Evolutionary conservation across 345 rosid species (phyloP).

Genomic region (Nasturtium officinale): DNA sequence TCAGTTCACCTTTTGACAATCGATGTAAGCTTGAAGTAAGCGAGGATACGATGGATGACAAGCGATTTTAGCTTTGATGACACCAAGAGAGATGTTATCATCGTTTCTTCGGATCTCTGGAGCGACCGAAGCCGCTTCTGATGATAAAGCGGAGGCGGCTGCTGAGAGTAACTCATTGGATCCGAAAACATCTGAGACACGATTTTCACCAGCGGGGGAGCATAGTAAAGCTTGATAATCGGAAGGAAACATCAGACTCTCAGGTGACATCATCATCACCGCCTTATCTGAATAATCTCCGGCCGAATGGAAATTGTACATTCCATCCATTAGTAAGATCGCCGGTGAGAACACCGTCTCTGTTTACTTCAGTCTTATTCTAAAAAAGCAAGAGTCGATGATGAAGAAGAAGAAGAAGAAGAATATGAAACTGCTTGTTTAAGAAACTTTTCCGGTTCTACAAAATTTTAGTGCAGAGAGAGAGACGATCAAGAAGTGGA

Average conservation of each 20-base stretch:
- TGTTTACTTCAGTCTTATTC: background rate
- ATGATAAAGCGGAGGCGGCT: slow-evolving; percentile 65
- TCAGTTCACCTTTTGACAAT: slow-evolving; percentile 99
- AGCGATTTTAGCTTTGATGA: slow-evolving; percentile 80
- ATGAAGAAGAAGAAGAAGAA: background rate
- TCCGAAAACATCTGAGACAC: slow-evolving; percentile 52
- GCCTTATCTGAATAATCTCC: slow-evolving; percentile 62
- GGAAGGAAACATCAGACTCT: slow-evolving; percentile 58
- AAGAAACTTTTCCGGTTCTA: background rate
- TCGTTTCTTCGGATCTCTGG: slow-evolving; percentile 52
- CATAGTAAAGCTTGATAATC: slow-evolving; percentile 58
- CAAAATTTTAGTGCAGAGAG: slow-evolving; percentile 19
- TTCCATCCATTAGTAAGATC: slow-evolving; percentile 66
- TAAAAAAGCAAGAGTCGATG: background rate
- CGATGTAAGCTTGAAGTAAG: slow-evolving; percentile 78
- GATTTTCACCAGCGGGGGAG: slow-evolving; percentile 52
- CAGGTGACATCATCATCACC: slow-evolving; percentile 63
- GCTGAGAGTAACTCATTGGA: slow-evolving; percentile 68
- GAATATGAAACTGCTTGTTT: background rate
- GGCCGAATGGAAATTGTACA: slow-evolving; percentile 57
- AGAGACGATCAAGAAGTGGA: slow-evolving; percentile 28
- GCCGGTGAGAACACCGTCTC: background rate
- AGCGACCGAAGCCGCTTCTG: slow-evolving; percentile 68
- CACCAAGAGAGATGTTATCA: slow-evolving; percentile 46
- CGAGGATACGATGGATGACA: slow-evolving; percentile 89